Percentiles rank a stretch among this genome's conserved stretches.
These are phyloP conservation scores for Fraxinus nigra DNA, from an alignment of 305 asterid species.

Conservation along the genomic window DNA sequence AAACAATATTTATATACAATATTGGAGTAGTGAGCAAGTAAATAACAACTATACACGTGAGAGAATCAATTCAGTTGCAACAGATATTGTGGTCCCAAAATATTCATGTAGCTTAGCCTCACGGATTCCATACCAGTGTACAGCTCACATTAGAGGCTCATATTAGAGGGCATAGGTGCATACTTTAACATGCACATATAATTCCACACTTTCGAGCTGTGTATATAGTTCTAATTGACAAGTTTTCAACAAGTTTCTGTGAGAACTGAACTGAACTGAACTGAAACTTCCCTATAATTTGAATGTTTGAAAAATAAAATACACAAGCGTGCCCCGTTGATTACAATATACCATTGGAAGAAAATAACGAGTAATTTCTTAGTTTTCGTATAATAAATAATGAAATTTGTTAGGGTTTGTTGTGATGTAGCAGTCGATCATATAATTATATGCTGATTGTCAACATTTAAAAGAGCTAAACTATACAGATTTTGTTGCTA, in stretches of 20 bases:
- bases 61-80: too few species aligned
- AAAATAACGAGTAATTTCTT: background rate
- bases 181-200: too few species aligned
- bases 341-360: background rate
- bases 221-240: background rate
- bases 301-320: background rate
- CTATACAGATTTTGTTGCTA: background rate
- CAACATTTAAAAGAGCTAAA: slow-evolving; percentile 10
- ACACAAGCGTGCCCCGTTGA: background rate
- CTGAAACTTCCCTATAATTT: background rate
- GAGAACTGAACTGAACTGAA: background rate
- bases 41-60: too few species aligned
- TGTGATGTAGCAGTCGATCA: background rate
- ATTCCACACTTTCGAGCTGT: background rate
- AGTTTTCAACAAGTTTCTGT: background rate
- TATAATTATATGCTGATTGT: slow-evolving; percentile 10
- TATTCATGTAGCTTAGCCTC: too few species aligned
- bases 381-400: background rate
- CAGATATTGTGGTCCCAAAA: too few species aligned
- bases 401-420: background rate
- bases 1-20: too few species aligned
- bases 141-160: too few species aligned
- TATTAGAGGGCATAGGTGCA: too few species aligned
- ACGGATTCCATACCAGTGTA: too few species aligned
- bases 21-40: too few species aligned